Base-by-base conservation (phyloP, 129 eudicot genomes). In the Chrysanthemum seticuspe region DNA sequence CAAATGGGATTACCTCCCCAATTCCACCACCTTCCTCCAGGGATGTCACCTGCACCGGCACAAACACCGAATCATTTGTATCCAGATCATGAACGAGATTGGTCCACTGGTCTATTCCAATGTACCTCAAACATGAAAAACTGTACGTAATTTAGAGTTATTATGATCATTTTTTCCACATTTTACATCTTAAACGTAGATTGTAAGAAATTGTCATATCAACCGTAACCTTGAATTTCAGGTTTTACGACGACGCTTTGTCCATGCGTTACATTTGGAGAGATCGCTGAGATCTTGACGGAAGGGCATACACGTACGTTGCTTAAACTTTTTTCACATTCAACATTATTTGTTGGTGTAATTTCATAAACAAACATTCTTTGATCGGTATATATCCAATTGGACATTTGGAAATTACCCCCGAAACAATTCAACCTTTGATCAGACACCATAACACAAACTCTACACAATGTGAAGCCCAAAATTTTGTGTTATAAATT, bases 281-380 rank as follows among this genome's bases (percentile, higher is more conserved):
- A 88, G 79, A 79, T 85, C 4, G 77, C 84, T 7, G 95, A 88
- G 78, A 88, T 88, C 61, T 23, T 88, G 19, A 83, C 83, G 21
- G 86, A 84, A 45, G 95, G 95, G 60, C 80, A 79, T 65, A 88
- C 86, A 52, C 75, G 90, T 88, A 85, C 67, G 84, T 61, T 10
- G 23, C 55, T 12, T 5, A 40, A 59, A 13, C 10, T 18, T 2
- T 15, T 27, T 10, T 15, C 50, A 63, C 5, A 63, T 53, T 52
- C 57, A 2, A 40, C 6, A 40, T 40, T 40, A 10, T 40, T 40
- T 40, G 9, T 40, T 40, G 47, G 0, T 40, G 47, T 40, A 40
- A 62, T 60, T 76, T 57, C 23, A 29, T 31, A n/a, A 27, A n/a
- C 51, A 50, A 62, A 62, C n/a, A 13, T 61, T 12, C 48, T 5